Conservation (phyloP, 78 protist genomes). For the Dictyostelium brefeldianum region DNA sequence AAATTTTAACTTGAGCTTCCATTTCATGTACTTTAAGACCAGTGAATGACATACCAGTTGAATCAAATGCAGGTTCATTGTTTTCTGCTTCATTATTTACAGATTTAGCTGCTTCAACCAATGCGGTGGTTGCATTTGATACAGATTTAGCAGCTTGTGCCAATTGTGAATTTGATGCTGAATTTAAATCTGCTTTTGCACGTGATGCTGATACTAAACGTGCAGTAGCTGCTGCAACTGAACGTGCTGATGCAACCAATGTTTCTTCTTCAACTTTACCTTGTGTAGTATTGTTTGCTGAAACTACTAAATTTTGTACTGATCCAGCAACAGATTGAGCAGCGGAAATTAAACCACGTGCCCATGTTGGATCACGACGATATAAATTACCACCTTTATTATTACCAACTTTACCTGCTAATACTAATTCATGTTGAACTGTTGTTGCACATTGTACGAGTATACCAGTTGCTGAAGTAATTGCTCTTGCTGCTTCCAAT, state of each 20-base stretch:
- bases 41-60: conserved; percentile 38
- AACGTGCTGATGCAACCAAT: conserved; percentile 82
- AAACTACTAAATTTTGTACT: conserved; percentile 64
- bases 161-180: conserved; percentile 69
- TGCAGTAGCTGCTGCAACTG: conserved; percentile 83
- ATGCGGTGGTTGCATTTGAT: conserved; percentile 60
- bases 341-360: conserved; percentile 84
- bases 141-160: conserved; percentile 79
- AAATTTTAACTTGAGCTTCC: conserved; percentile 80
- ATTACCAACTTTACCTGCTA: conserved; percentile 44
- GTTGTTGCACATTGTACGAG: conserved; percentile 74
- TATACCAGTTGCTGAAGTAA: conserved; percentile 77
- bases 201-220: conserved; percentile 74
- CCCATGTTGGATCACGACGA: conserved; percentile 88
- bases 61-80: conserved; percentile 12
- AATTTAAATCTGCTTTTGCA: conserved; percentile 79
- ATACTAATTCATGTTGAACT: conserved; percentile 78
- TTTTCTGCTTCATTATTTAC: conserved; percentile 23
- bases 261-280: conserved; percentile 72
- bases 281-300: conserved; percentile 71
- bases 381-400: conserved; percentile 40
- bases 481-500: conserved; percentile 86
- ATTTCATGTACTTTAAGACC: conserved; percentile 62
- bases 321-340: conserved; percentile 87
- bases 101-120: conserved; percentile 83